Conservation (phyloP, 306 rosid genomes). For the Senna siamea region DNA sequence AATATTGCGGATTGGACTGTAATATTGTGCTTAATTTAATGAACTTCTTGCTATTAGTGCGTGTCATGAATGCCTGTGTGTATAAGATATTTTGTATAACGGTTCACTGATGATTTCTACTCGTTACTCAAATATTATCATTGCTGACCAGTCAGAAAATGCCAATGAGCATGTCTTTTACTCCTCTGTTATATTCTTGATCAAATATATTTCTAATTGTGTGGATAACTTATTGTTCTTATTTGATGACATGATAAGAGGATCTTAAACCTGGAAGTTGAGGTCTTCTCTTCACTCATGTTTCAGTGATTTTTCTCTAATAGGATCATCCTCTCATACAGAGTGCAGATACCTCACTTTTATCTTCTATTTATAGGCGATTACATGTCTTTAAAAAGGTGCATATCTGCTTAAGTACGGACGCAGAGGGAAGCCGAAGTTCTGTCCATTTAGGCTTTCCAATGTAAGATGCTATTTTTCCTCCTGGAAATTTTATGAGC, state of each 20-base stretch:
- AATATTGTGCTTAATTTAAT: not conserved
- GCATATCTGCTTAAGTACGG: conserved; percentile 85
- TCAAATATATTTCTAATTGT: conserved; percentile 1
- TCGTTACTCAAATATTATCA: not conserved
- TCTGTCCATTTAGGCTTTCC: conserved; percentile 91
- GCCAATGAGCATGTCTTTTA: not conserved
- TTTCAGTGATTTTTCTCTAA: conserved; percentile 31
- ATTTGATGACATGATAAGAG: conserved; percentile 13
- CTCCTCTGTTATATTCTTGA: conserved; percentile 12
- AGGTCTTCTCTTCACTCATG: conserved; percentile 22
- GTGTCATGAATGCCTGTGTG: not conserved
- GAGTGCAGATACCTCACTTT: conserved; percentile 16
- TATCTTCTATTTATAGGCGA: conserved; percentile 58
- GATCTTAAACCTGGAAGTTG: conserved; percentile 28
- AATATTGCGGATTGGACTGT: not conserved
- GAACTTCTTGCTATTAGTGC: not conserved
- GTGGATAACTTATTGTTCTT: conserved; percentile 13
- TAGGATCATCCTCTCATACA: conserved; percentile 16
- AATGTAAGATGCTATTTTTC: conserved; percentile 57
- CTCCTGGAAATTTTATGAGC: conserved; percentile 14
- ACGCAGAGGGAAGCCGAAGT: conserved; percentile 93
- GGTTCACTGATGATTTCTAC: not conserved
- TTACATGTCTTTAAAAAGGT: conserved; percentile 86
- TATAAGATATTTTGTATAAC: not conserved
- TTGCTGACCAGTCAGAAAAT: not conserved